phyloP scores from a whole-genome alignment of 345 rosid genomes.

The Capsella bursapastoris region DNA sequence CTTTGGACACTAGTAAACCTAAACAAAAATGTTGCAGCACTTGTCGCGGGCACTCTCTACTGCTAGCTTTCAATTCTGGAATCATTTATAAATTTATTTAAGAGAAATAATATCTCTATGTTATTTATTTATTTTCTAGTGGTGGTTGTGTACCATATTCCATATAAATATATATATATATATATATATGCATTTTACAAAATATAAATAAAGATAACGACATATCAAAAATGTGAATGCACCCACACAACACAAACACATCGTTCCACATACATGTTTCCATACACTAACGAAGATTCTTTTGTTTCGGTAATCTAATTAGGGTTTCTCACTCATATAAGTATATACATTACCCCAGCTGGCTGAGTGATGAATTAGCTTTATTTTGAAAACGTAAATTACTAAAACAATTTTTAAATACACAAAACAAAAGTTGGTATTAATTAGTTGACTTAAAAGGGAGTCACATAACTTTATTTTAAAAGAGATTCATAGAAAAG shows the following conservation, averaged over 20 bases:
- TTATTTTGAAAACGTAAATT: constrained; percentile 6
- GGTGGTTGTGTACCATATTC: neutral
- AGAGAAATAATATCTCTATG: neutral
- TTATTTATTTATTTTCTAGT: neutral
- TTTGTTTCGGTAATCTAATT: constrained; percentile 19
- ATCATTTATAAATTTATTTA: neutral
- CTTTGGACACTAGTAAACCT: constrained; percentile 34
- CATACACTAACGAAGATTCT: constrained; percentile 29
- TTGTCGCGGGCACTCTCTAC: constrained; percentile 46
- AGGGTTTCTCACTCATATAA: constrained; percentile 21
- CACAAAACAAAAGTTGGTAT: constrained; percentile 32
- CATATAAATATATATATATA: neutral
- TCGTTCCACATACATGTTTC: constrained; percentile 36
- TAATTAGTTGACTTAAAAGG: constrained; percentile 38
- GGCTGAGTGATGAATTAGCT: constrained; percentile 25
- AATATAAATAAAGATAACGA: constrained; percentile 34
- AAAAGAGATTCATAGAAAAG: no score
- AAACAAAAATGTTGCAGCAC: constrained; percentile 47
- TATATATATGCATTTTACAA: constrained; percentile 8
- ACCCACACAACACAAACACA: neutral
- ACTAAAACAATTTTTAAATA: constrained; percentile 17
- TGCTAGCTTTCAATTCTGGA: constrained; percentile 1
- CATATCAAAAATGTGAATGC: constrained; percentile 33
- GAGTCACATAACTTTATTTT: no score
- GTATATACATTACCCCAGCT: constrained; percentile 22